Base-by-base conservation (phyloP, 1,284 basidiomycete species). In the Cryptococcus hybrid region DNA sequence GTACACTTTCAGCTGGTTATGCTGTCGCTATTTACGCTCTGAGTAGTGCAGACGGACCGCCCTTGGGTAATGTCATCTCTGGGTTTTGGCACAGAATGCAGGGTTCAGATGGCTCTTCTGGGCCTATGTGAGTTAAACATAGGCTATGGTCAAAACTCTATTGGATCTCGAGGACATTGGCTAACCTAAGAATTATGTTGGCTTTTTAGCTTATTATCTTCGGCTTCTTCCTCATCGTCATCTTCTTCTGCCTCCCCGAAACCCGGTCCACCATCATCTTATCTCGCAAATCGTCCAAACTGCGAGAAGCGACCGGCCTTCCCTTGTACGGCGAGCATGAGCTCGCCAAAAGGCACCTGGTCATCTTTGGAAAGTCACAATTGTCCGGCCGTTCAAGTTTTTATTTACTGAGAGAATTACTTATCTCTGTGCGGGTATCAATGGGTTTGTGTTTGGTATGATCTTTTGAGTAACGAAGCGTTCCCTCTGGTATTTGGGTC, bases 401-500 rank as follows among this genome's bases (percentile, higher is more conserved):
- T 50, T 70, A 38, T 62, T 65, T 37, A 68, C 68, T 5, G 69
- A 70, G 51, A 67, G 66, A 7, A 70, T 70, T 52, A 73, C 71
- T 1, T 66, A 67, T 52, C 51, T 73, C 13, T 63, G 64, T 51
- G 65, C 68, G 11, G 65, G 60, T 12, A 69, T 71, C 54, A 70
- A 70, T 54, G 68, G 65, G 11, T 66, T 69, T 39, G 61, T 65
- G 1, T 71, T 64, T 53, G 70, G 70, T 0, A 66, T 73, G 57
- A 69, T 73, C 49, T 73, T 73, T 53, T 71, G 38, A 68, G 65
- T 50, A 73, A 73, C 52, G 67, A 67, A 45, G 71, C 71, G n/a
- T 71, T 73, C 52, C 63, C 64, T n/a, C 49, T 67, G 35, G 63
- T 73, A 34, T 73, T 71, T 52, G 71, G 71, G 1, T 6, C 40